phyloP scores from a whole-genome alignment of 169 alveolate species.

The Amoebophrya sp. region DNA sequence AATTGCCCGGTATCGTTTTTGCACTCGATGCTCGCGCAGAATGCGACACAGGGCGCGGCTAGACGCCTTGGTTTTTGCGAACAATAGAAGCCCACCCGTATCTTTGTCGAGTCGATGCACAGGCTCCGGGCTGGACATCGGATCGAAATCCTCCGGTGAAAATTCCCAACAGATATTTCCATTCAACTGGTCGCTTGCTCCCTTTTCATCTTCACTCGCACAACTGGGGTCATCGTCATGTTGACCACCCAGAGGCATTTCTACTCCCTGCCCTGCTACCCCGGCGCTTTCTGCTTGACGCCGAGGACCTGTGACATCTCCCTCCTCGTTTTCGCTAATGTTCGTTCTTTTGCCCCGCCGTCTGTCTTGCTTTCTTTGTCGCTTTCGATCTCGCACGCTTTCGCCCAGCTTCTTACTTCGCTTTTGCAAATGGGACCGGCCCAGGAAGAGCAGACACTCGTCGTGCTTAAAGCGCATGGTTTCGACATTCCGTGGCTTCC shows the following conservation, averaged over 20 bases:
- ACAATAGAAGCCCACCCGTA: not conserved
- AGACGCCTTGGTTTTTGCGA: not conserved
- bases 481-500: not conserved
- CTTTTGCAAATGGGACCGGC: not conserved
- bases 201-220: too few species aligned
- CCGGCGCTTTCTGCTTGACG: too few species aligned
- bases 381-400: not conserved
- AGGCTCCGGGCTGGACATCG: not conserved
- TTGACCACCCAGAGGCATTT: too few species aligned
- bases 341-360: too few species aligned
- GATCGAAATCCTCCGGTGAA: not conserved
- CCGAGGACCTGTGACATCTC: too few species aligned
- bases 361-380: not conserved
- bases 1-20: not conserved
- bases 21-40: not conserved
- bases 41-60: not conserved
- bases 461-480: not conserved
- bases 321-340: too few species aligned
- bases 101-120: not conserved
- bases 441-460: not conserved
- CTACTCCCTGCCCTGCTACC: too few species aligned
- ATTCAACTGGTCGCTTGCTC: too few species aligned
- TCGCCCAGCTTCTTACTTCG: not conserved
- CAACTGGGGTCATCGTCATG: too few species aligned
- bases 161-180: not conserved